phyloP scores from a whole-genome alignment of 345 rosid species.

The Camelina laxa region DNA sequence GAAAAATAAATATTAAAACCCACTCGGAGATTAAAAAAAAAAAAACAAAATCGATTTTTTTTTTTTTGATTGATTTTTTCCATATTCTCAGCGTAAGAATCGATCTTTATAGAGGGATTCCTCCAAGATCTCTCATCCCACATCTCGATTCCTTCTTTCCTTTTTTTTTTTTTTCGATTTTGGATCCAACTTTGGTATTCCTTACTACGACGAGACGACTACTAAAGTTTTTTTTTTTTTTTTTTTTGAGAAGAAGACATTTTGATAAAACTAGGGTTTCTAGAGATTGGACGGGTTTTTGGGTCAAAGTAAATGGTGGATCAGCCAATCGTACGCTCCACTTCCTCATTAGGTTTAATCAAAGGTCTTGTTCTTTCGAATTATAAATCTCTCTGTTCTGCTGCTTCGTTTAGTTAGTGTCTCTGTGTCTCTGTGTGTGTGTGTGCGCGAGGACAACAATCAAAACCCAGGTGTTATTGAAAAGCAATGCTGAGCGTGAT shows the following conservation, averaged over 20 bases:
- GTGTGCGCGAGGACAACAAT: conserved; percentile 43
- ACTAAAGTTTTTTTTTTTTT: not conserved
- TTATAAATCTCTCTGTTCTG: conserved; percentile 17
- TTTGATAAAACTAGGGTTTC: conserved; percentile 28
- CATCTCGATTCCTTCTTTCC: not conserved
- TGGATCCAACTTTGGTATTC: conserved; percentile 25
- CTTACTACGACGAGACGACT: no score
- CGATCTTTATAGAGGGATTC: conserved; percentile 28
- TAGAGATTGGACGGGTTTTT: conserved; percentile 33
- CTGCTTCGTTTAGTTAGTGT: conserved; percentile 26
- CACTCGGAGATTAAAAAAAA: not conserved
- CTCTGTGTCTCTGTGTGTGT: no score
- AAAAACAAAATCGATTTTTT: conserved; percentile 1
- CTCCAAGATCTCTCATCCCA: conserved; percentile 27
- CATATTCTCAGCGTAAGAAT: conserved; percentile 38
- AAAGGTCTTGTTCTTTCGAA: conserved; percentile 25
- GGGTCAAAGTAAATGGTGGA: conserved; percentile 71
- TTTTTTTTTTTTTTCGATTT: not conserved
- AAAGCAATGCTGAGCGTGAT: conserved; percentile 97
- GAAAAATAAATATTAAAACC: not conserved
- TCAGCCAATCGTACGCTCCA: conserved; percentile 61
- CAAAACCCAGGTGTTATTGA: conserved; percentile 42
- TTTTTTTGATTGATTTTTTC: conserved; percentile 20
- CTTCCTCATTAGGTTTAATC: conserved; percentile 16
- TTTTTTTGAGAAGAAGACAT: not conserved